Evolutionary conservation across 257 asterid genomes (phyloP), one percentile per base, ranked within the genome.

Genomic region (Avicennia marina): DNA sequence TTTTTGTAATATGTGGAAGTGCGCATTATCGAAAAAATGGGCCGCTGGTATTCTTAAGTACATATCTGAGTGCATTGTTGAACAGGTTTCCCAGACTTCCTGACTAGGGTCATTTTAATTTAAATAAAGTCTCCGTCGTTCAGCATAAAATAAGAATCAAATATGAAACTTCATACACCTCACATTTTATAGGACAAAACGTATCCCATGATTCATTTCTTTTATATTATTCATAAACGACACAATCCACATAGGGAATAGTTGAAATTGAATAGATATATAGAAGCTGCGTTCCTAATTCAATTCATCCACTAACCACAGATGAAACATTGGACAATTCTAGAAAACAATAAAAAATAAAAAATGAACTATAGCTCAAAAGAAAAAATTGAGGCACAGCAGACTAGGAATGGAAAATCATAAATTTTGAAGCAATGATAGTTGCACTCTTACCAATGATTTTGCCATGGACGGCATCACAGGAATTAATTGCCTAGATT

Each of bases 401-500:
- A 29, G 9, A 41, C 9, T 10, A 21, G 20, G 17, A 52, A 46
- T 22, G 26, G 5, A 7, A 11, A 29, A 42, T 56, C n/a, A 57
- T 8, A 48, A 62, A 29, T 20, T 43, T 25, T 9, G 4, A 53
- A 41, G 25, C 24, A 53, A 19, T 40, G 54, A 29, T 2, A 46
- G 58, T 66, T 27, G 38, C 43, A 58, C 54, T 56, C 85, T 58
- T 71, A 89, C 95, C 86, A 38, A 58, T 38, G 81, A 40, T 70
- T 78, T 89, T 32, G 94, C 82, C 31, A 71, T 51, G 59, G 94
- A 66, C 12, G 94, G 94, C 16, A 75, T 85, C 66, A 89, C 67
- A 12, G 97, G 97, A 69, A 89, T 78, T 43, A 89, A 59, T 70
- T 83, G 95, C 65, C 85, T 81, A 29, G 88, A 83, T 64, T 89